Conservation (phyloP, 2,329 filamentous ascomycete species). For the Trichophyton equinum region DNA sequence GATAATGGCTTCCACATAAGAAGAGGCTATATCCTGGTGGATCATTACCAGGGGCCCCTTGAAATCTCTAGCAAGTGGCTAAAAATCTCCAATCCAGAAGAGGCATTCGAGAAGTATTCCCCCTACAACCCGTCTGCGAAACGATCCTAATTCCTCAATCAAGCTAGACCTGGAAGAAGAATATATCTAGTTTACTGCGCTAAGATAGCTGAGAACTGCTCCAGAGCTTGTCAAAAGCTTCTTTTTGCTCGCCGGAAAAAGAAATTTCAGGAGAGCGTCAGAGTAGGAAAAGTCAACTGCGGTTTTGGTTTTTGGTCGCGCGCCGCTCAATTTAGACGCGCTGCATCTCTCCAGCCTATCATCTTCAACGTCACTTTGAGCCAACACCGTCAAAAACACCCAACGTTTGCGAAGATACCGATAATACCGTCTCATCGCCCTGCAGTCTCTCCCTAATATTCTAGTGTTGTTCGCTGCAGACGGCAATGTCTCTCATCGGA, state of each 20-base stretch:
- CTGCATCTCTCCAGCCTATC: not conserved
- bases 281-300: not conserved
- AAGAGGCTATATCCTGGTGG: too few relatives aligned
- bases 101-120: too few relatives aligned
- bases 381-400: not conserved
- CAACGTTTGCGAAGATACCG: not conserved
- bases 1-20: too few relatives aligned
- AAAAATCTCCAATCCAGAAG: too few relatives aligned
- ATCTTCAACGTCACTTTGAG: not conserved
- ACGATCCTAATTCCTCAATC: too few relatives aligned
- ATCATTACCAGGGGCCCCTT: too few relatives aligned
- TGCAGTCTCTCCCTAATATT: too few relatives aligned
- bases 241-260: not conserved
- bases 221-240: not conserved
- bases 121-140: too few relatives aligned
- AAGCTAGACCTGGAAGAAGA: too few relatives aligned
- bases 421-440: not conserved
- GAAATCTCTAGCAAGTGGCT: too few relatives aligned
- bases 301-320: not conserved
- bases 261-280: not conserved
- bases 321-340: not conserved
- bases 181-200: too few relatives aligned
- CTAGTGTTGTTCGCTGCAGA: not conserved
- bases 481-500: constrained; percentile 2
- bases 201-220: too few relatives aligned